phyloP scores from a whole-genome alignment of 495 filamentous ascomycete species.

The Penicillium manginii region DNA sequence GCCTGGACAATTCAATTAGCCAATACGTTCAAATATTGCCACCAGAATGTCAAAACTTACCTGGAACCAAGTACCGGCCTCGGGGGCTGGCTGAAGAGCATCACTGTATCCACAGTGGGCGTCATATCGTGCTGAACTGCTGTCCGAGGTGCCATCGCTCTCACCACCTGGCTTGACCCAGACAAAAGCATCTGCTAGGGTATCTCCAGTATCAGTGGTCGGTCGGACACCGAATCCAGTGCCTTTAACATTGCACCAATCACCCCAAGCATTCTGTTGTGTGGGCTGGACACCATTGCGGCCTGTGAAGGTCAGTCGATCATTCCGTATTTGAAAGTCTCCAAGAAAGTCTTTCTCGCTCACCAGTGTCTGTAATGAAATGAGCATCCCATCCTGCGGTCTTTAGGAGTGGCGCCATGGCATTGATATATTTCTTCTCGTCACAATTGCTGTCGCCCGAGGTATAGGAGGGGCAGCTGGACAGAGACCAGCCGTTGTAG shows the following conservation, averaged over 20 bases:
- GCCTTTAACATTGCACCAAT: conserved; percentile 84
- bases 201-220: conserved; percentile 62
- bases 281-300: conserved; percentile 72
- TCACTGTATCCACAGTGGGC: conserved; percentile 67
- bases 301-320: conserved; percentile 25
- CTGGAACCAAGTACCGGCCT: conserved; percentile 81
- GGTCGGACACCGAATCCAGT: conserved; percentile 76
- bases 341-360: conserved; percentile 6
- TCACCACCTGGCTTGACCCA: conserved; percentile 88
- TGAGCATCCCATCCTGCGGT: conserved; percentile 68
- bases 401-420: conserved; percentile 64
- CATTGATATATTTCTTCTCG: conserved; percentile 73
- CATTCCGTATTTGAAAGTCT: background rate
- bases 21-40: background rate
- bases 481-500: conserved; percentile 67
- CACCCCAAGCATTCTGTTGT: conserved; percentile 67
- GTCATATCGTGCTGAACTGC: conserved; percentile 67
- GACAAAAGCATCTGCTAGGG: conserved; percentile 74
- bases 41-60: conserved; percentile 26
- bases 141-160: conserved; percentile 74
- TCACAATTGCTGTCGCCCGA: conserved; percentile 56
- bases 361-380: conserved; percentile 70
- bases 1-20: conserved; percentile 28
- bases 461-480: conserved; percentile 48
- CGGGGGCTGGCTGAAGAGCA: conserved; percentile 67